A percentile compares a stretch with the other conserved stretches of the same genome.
These are phyloP conservation scores for Pythium chondricola DNA, from an alignment of 352 stramenopile genomes.

Conservation along the genomic window DNA sequence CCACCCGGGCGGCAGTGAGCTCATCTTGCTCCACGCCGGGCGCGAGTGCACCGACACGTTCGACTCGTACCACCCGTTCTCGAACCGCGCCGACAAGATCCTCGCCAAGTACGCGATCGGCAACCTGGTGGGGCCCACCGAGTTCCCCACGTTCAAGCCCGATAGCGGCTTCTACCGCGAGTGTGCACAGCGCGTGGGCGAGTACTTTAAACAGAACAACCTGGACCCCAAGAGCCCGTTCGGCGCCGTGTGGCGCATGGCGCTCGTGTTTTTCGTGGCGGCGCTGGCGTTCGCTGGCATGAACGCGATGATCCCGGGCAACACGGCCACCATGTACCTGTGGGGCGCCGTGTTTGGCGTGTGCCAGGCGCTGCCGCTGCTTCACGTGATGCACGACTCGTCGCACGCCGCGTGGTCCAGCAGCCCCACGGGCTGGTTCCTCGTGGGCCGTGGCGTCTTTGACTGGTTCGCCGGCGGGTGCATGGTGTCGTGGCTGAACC, in stretches of 20 bases:
- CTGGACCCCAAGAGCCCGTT: slow-evolving; percentile 80
- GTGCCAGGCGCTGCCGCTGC: slow-evolving; percentile 83
- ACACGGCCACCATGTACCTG: slow-evolving; percentile 53
- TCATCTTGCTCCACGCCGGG: slow-evolving; percentile 73
- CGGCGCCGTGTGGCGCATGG: slow-evolving; percentile 85
- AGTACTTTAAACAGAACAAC: slow-evolving; percentile 90
- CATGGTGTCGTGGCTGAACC: slow-evolving; percentile 93
- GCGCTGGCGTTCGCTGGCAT: slow-evolving; percentile 70
- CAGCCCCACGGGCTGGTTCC: slow-evolving; percentile 58
- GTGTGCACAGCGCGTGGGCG: slow-evolving; percentile 67
- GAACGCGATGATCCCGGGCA: slow-evolving; percentile 54
- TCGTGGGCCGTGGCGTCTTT: slow-evolving; percentile 79
- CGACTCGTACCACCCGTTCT: slow-evolving; percentile 89
- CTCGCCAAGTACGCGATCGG: slow-evolving; percentile 84
- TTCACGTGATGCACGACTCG: slow-evolving; percentile 92
- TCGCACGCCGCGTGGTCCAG: slow-evolving; percentile 88
- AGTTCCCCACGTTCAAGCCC: slow-evolving; percentile 89
- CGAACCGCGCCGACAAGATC: slow-evolving; percentile 72
- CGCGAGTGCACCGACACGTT: slow-evolving; percentile 87
- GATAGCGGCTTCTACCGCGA: slow-evolving; percentile 91
- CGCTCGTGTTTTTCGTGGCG: slow-evolving; percentile 62
- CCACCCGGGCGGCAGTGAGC: slow-evolving; percentile 76
- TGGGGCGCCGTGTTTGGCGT: slow-evolving; percentile 83
- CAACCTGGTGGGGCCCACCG: slow-evolving; percentile 59
- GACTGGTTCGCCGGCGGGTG: slow-evolving; percentile 90